Evolutionary conservation across 306 rosid species (phyloP).

Genomic region (Dalbergia cochinchinensis): DNA sequence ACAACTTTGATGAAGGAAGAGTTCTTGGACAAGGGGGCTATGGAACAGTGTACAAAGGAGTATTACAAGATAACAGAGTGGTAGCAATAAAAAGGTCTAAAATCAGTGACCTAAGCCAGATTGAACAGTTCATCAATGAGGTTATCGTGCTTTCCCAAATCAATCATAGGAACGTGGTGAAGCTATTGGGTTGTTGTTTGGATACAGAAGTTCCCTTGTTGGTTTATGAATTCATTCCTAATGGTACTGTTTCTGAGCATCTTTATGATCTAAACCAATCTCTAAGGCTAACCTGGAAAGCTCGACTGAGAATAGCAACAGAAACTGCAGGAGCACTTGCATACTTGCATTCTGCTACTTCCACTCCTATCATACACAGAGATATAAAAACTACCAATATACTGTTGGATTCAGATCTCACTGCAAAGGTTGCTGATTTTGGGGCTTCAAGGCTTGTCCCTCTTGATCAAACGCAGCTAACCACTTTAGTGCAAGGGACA

Average conservation of each 20-base stretch:
- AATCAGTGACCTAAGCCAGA: conserved; percentile 35
- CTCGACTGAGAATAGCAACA: too few relatives aligned
- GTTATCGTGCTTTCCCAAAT: not conserved
- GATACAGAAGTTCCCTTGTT: too few relatives aligned
- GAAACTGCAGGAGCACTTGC: conserved; percentile 52
- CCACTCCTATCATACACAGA: not conserved
- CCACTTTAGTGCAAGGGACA: conserved; percentile 55
- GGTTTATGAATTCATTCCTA: too few relatives aligned
- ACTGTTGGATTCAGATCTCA: conserved; percentile 34
- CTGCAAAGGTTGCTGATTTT: conserved; percentile 50
- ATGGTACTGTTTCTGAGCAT: conserved; percentile 40
- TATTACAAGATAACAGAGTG: too few relatives aligned
- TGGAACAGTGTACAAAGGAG: too few relatives aligned
- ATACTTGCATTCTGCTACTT: conserved; percentile 28
- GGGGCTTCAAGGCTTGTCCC: conserved; percentile 58
- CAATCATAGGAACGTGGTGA: too few relatives aligned
- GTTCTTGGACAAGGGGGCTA: not conserved
- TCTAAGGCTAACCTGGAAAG: conserved; percentile 1
- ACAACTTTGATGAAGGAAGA: conserved; percentile 16
- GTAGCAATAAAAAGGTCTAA: conserved; percentile 53
- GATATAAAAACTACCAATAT: conserved; percentile 53
- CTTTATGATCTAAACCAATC: conserved; percentile 20
- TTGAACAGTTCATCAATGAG: conserved; percentile 53
- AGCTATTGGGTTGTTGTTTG: too few relatives aligned
- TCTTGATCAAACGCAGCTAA: conserved; percentile 44